Evolutionary conservation across 257 asterid species (phyloP).

Genomic region (Capsicum baccatum): DNA sequence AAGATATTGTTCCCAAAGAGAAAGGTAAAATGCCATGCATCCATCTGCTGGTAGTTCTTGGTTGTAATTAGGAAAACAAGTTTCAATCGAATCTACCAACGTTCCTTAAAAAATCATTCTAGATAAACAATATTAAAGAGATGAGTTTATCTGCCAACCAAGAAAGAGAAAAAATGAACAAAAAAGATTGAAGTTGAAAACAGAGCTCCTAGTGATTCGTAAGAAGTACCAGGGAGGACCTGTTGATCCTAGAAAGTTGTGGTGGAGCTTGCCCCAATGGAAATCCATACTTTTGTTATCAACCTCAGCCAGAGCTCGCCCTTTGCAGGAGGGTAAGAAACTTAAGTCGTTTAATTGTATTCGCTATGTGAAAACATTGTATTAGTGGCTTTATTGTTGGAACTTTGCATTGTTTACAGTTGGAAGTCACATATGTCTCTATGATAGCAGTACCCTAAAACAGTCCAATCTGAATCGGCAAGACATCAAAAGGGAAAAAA

Average conservation of each 20-base stretch:
- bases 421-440: conserved; percentile 24
- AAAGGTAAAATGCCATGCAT: conserved; percentile 53
- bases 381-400: background rate
- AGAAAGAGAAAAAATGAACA: conserved; percentile 40
- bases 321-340: conserved; percentile 27
- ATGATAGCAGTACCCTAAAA: background rate
- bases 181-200: conserved; percentile 36
- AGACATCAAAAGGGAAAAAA: background rate
- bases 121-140: conserved; percentile 37
- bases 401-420: conserved; percentile 20
- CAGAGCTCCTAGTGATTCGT: conserved; percentile 19
- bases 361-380: background rate
- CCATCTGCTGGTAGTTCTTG: background rate
- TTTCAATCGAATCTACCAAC: background rate
- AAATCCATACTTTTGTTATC: conserved; percentile 76
- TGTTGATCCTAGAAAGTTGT: conserved; percentile 59
- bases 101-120: background rate
- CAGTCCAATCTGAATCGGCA: background rate
- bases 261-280: conserved; percentile 87
- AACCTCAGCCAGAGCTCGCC: conserved; percentile 41
- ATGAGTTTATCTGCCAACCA: conserved; percentile 39
- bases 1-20: conserved; percentile 67
- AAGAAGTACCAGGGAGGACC: conserved; percentile 53
- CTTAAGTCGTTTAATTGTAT: background rate
- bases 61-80: background rate